Base-by-base conservation (phyloP, 83 land plant genomes). In the Diphasiastrum complanatum region DNA sequence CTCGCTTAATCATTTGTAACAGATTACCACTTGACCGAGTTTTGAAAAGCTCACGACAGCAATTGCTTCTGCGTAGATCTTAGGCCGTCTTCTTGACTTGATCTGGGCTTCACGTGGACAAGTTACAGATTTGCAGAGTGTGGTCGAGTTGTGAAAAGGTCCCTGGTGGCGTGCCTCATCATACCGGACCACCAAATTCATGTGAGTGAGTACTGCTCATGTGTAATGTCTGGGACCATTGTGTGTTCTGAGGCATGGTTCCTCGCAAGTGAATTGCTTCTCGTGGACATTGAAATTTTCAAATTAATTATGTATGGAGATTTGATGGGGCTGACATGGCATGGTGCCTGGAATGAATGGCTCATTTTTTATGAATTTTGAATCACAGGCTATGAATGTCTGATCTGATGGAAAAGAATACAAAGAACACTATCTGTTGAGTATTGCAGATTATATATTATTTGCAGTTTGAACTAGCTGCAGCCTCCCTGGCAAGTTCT, bases 141-240 rank as follows among this genome's bases (percentile, higher is more conserved):
- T 55, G 54, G 51, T 47, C 26, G 63, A 45, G 66, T 47, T 14
- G 23, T 23, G 28, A 40, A 63, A 65, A 52, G 68, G 60, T 65
- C 59, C 68, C 61, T 36, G 61, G 41, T 65, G 61, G 59, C 68
- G 61, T 35, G 66, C 64, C 66, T 45, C 51, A 47, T 58, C 51
- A 55, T 67, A 41, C 51, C 65, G 50, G 62, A 37, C 48, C 63
- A 58, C 59, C 40, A 52, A 58, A 67, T 57, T 67, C 51, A 33
- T 58, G 47, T 56, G 70, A 67, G 70, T 67, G 70, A 67, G 64
- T 67, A 56, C 57, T 57, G 70, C 63, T 38, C 37, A 34, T 67
- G 53, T 57, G 70, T 55, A 33, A 43, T 45, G 26, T 58, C 50
- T 45, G 51, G 32, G 61, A 66, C 69, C 51, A 67, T 31, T 45